Evolutionary conservation across 768 basidiomycete genomes (phyloP), one percentile per base, ranked within the genome.

Genomic region (Naganishia antarctica): DNA sequence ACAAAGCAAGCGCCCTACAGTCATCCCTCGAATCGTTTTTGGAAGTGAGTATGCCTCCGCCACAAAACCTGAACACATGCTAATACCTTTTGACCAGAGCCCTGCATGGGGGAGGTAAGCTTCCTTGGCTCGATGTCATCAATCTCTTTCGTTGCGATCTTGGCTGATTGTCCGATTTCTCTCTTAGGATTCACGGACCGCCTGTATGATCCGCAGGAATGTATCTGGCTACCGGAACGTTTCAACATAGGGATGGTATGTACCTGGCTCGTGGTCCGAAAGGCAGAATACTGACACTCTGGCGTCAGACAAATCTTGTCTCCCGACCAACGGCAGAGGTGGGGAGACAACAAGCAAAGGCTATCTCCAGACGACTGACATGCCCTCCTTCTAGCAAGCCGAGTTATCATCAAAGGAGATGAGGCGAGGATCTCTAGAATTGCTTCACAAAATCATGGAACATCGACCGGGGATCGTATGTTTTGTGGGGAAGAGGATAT

Each of bases 401-500:
- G 78, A 78, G 59, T 68, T 78, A 8, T 76, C 75, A 3, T 66
- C 71, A 1, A 59, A 70, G 18, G 78, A 78, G 66, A 75, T 77
- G 73, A 67, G 70, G 3, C 65, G 74, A 6, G 80, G 83, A 4
- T 87, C 89, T 0, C 84, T 85, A 0, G 66, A 71, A 0, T 79
- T 91, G 7, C 79, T 91, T 0, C 68, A 69, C 23, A 91, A 90
- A 72, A 78, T 92, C 21, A 70, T 77, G 0, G 76, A 72, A 9
- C 81, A 81, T 67, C 81, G 81, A 12, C 90, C 90, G 0, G 80
- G 80, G 3, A 79, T 91, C 5, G 81, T 90, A 0, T 90, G 88
- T 70, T 88, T 91, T 70, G 85, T 91, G 1, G 90, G 91, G 1
- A 80, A 88, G 65, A 81, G 81, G 9, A 90, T 91, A 32, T 85